phyloP scores from a whole-genome alignment of 192 early-diverging fungal genomes.

The Coemansia sp. region DNA sequence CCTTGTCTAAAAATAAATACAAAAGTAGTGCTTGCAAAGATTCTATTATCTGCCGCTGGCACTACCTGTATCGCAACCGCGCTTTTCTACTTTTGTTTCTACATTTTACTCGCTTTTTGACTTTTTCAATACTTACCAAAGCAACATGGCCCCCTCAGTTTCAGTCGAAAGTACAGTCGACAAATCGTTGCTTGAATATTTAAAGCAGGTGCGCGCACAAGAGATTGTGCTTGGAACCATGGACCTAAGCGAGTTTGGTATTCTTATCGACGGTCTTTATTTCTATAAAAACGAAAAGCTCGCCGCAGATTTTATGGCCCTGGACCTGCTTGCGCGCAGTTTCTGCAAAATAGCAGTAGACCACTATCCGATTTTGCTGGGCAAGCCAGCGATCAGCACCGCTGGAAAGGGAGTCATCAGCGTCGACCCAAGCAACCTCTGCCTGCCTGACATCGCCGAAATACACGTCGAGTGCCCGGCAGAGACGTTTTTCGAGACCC shows the following conservation, averaged over 20 bases:
- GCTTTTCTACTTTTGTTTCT: no score
- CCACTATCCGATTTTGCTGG: conserved; percentile 44
- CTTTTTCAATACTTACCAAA: no score
- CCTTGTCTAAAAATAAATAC: no score
- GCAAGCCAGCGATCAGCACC: conserved; percentile 19
- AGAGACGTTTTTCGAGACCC: conserved; percentile 24
- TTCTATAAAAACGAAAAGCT: conserved; percentile 21
- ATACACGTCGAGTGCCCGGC: conserved; percentile 21
- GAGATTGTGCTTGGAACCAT: conserved; percentile 35
- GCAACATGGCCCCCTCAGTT: no score
- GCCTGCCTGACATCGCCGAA: conserved; percentile 37
- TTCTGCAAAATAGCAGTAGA: conserved; percentile 34
- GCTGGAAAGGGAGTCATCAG: conserved; percentile 23
- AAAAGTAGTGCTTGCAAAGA: no score
- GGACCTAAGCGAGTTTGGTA: conserved; percentile 35
- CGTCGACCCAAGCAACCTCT: conserved; percentile 31
- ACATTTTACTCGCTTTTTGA: no score
- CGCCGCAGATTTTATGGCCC: conserved; percentile 29
- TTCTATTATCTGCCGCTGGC: no score
- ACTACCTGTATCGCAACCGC: no score
- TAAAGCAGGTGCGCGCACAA: conserved; percentile 22
- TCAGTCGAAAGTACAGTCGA: neutral
- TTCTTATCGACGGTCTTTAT: conserved; percentile 24
- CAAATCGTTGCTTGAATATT: neutral
- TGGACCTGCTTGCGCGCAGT: conserved; percentile 24